A percentile compares a stretch with the other conserved stretches of the same genome.
These are phyloP conservation scores for Elongisporangium undulatum DNA, from an alignment of 352 stramenopile species.

Conservation along the genomic window DNA sequence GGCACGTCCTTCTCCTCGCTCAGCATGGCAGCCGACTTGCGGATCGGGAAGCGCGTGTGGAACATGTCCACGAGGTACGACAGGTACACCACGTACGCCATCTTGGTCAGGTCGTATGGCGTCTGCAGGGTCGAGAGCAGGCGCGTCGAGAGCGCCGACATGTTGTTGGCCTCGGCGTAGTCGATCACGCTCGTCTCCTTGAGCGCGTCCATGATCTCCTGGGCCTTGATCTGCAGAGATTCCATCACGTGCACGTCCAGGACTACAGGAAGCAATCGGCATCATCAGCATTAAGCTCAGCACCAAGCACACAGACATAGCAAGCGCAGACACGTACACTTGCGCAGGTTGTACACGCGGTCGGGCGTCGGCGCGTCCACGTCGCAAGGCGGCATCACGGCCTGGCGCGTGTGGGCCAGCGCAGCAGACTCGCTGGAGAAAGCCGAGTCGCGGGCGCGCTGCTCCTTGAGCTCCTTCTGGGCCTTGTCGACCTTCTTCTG, in stretches of 20 bases:
- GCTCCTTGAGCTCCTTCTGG: slow-evolving; percentile 38
- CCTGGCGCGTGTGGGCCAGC: slow-evolving; percentile 50
- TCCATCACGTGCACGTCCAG: slow-evolving; percentile 66
- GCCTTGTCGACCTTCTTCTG: slow-evolving; percentile 72
- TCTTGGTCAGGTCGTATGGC: slow-evolving; percentile 66
- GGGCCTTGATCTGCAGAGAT: slow-evolving; percentile 67
- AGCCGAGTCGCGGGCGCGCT: slow-evolving; percentile 41
- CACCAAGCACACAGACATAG: slow-evolving; percentile 2
- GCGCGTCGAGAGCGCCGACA: slow-evolving; percentile 50
- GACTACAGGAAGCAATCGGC: slow-evolving; percentile 27
- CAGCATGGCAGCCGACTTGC: slow-evolving; percentile 58
- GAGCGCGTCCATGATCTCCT: slow-evolving; percentile 64
- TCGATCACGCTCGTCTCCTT: slow-evolving; percentile 50
- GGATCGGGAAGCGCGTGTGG: slow-evolving; percentile 52
- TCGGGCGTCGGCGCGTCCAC: slow-evolving; percentile 71
- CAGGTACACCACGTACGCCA: slow-evolving; percentile 69
- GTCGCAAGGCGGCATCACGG: slow-evolving; percentile 65
- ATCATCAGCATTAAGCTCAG: neutral
- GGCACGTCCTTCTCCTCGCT: slow-evolving; percentile 77
- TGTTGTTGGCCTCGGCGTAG: slow-evolving; percentile 35
- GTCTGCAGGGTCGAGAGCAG: slow-evolving; percentile 63
- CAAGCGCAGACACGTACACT: slow-evolving; percentile 45
- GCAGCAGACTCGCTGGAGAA: slow-evolving; percentile 55
- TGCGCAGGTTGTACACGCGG: slow-evolving; percentile 71
- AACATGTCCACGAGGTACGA: slow-evolving; percentile 71